A percentile compares a stretch with the other conserved stretches of the same genome.
These are phyloP conservation scores for Eucalyptus coolabah DNA, from an alignment of 345 rosid genomes.

Conservation along the genomic window DNA sequence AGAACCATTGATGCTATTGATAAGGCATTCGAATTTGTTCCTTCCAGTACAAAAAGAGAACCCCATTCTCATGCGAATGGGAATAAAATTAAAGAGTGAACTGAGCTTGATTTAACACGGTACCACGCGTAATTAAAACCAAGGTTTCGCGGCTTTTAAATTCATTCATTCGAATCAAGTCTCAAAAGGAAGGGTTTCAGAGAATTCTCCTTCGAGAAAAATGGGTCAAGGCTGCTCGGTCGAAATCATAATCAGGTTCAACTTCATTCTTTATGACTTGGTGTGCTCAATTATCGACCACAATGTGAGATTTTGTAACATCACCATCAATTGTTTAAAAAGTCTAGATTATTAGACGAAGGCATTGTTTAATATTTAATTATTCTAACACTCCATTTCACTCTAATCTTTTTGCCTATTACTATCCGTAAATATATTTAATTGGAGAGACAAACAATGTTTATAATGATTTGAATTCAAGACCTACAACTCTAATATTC, in stretches of 20 bases:
- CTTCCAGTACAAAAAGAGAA: background rate
- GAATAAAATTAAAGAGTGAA: background rate
- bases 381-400: no score
- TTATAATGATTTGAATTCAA: no score
- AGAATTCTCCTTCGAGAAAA: background rate
- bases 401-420: no score
- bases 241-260: no score
- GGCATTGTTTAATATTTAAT: no score
- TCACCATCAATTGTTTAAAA: no score
- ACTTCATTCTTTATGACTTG: background rate
- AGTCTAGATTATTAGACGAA: no score
- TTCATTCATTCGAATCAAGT: background rate
- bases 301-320: no score
- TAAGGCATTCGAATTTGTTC: background rate
- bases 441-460: rapidly evolving
- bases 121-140: background rate
- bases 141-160: background rate
- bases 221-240: background rate
- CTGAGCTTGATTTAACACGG: background rate
- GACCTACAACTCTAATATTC: rapidly evolving
- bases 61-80: background rate
- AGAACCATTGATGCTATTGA: background rate
- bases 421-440: no score
- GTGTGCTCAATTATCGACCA: background rate
- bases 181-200: background rate